Evolutionary conservation across 2,329 filamentous ascomycete genomes (phyloP).

Genomic region (Fusarium metavorans): DNA sequence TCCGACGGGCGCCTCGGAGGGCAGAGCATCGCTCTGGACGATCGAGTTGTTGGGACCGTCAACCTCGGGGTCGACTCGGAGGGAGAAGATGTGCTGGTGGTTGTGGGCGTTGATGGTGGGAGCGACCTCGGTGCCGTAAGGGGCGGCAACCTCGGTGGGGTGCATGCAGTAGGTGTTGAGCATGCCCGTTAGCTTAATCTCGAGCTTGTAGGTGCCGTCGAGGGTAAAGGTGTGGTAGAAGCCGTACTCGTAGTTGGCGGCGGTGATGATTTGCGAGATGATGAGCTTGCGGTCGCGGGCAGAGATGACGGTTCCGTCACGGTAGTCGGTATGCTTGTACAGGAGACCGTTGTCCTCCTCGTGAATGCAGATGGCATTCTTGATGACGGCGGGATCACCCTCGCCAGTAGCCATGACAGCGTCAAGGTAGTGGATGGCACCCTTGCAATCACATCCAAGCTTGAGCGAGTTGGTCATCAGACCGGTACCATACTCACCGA

Average conservation of each 20-base stretch:
- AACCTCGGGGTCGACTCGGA: constrained; percentile 74
- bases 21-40: constrained; percentile 80
- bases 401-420: constrained; percentile 86
- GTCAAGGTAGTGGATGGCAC: constrained; percentile 91
- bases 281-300: constrained; percentile 70
- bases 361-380: constrained; percentile 96
- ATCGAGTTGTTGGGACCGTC: constrained; percentile 73
- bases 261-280: constrained; percentile 73
- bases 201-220: constrained; percentile 75
- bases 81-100: constrained; percentile 78
- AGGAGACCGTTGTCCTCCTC: constrained; percentile 65
- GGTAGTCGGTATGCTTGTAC: constrained; percentile 75
- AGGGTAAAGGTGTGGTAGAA: constrained; percentile 55
- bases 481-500: constrained; percentile 84
- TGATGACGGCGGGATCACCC: constrained; percentile 82
- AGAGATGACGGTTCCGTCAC: constrained; percentile 69
- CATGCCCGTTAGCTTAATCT: constrained; percentile 67
- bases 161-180: constrained; percentile 58
- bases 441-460: constrained; percentile 88
- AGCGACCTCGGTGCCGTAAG: constrained; percentile 73
- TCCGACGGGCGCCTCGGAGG: constrained; percentile 79
- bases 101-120: constrained; percentile 74
- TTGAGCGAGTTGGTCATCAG: constrained; percentile 88
- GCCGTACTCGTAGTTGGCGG: constrained; percentile 73
- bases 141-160: constrained; percentile 56